phyloP scores from a whole-genome alignment of 2,329 filamentous ascomycete genomes.

The Penicillium hesseltinei region DNA sequence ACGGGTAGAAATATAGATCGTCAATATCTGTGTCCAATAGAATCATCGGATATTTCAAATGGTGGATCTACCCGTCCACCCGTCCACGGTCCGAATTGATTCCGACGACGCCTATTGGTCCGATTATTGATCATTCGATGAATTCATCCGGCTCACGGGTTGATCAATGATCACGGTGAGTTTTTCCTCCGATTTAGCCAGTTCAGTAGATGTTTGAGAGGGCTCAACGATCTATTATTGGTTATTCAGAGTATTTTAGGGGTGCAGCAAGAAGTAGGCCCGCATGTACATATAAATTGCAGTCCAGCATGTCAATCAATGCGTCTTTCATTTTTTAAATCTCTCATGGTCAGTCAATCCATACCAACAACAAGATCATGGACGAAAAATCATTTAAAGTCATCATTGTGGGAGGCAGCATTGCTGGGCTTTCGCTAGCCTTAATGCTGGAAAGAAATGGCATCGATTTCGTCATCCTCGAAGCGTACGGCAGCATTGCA shows the following conservation, averaged over 20 bases:
- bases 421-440: conserved; percentile 49
- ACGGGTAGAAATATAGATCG: background rate
- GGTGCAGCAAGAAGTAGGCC: background rate
- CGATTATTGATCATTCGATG: background rate
- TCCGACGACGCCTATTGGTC: background rate
- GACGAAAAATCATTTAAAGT: conserved; percentile 26
- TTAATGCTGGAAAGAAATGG: conserved; percentile 45
- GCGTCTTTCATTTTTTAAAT: background rate
- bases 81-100: background rate
- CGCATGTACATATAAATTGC: background rate
- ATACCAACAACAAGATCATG: background rate
- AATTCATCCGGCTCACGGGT: background rate
- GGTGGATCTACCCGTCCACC: background rate
- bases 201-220: background rate
- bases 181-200: background rate
- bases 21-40: background rate
- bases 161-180: background rate
- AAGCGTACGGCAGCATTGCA: conserved; percentile 43
- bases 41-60: background rate
- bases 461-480: conserved; percentile 49
- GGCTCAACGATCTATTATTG: background rate
- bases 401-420: conserved; percentile 50
- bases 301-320: background rate
- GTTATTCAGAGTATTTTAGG: background rate
- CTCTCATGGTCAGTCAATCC: background rate